phyloP scores from a whole-genome alignment of 495 filamentous ascomycete species.

The Aspergillus haitiensis region DNA sequence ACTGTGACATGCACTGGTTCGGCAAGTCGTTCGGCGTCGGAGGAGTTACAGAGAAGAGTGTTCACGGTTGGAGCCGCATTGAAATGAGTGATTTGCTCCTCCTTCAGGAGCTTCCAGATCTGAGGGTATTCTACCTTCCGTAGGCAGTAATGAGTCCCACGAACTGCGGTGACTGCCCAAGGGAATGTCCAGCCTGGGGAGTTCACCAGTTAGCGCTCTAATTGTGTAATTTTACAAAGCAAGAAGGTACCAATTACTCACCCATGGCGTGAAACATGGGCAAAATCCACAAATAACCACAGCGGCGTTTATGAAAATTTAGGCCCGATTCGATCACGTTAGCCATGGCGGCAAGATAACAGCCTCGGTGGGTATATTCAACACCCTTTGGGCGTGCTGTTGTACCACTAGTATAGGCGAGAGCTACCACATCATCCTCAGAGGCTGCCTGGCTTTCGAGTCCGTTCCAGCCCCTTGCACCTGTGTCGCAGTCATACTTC shows the following conservation, averaged over 20 bases:
- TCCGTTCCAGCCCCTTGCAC: conserved; percentile 72
- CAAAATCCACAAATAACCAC: conserved; percentile 86
- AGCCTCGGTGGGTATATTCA: conserved; percentile 83
- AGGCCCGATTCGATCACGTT: conserved; percentile 89
- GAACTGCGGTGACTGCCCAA: conserved; percentile 87
- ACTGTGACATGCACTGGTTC: conserved; percentile 84
- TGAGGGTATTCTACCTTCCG: conserved; percentile 92
- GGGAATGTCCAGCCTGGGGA: conserved; percentile 68
- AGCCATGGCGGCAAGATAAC: conserved; percentile 78
- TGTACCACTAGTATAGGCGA: conserved; percentile 91
- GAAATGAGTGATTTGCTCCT: conserved; percentile 88
- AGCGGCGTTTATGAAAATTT: conserved; percentile 65
- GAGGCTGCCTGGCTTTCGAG: conserved; percentile 64
- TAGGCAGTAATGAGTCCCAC: conserved; percentile 92
- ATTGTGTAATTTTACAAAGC: neutral
- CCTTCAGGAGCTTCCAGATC: conserved; percentile 84
- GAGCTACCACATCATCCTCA: conserved; percentile 80
- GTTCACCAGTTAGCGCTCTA: conserved; percentile 1
- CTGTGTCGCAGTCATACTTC: conserved; percentile 60
- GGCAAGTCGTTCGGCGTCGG: conserved; percentile 66
- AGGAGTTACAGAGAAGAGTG: conserved; percentile 78
- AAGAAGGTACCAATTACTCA: conserved; percentile 22
- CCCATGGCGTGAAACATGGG: conserved; percentile 97
- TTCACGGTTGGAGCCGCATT: conserved; percentile 96
- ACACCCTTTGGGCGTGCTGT: conserved; percentile 93